Conservation (phyloP, 2,329 filamentous ascomycete genomes). For the Fusarium sp. region DNA sequence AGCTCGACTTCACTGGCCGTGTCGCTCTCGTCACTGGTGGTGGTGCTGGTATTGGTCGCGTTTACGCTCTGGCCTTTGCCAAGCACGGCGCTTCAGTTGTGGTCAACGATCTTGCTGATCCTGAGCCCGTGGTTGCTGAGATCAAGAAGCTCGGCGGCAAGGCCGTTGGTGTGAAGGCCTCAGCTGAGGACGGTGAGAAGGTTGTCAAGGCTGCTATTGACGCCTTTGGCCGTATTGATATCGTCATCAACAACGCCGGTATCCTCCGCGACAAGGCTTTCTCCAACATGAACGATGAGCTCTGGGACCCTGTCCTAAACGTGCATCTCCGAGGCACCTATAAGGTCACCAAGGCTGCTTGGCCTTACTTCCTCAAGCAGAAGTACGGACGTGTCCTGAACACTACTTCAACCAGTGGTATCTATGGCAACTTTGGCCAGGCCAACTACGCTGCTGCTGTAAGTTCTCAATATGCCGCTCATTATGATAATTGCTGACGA, state of each 20-base stretch:
- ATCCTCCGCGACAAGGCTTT: slow-evolving; percentile 99
- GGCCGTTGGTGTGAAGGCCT: slow-evolving; percentile 92
- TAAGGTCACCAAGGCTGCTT: slow-evolving; percentile 96
- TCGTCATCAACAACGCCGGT: slow-evolving; percentile 97
- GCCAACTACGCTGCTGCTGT: slow-evolving; percentile 94
- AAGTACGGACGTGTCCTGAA: slow-evolving; percentile 98
- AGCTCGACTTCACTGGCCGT: slow-evolving; percentile 83
- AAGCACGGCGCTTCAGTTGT: slow-evolving; percentile 87
- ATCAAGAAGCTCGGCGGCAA: slow-evolving; percentile 91
- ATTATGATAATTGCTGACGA: slow-evolving; percentile 29
- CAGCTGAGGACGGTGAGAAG: slow-evolving; percentile 89
- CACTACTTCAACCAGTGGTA: slow-evolving; percentile 95
- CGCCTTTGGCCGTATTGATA: slow-evolving; percentile 91
- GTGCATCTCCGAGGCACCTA: slow-evolving; percentile 96
- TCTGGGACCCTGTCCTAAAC: slow-evolving; percentile 92
- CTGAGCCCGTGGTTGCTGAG: slow-evolving; percentile 89
- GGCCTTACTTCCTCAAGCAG: slow-evolving; percentile 97
- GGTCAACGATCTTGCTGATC: slow-evolving; percentile 95
- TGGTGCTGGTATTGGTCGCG: slow-evolving; percentile 89
- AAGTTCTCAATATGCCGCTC: slow-evolving; percentile 53
- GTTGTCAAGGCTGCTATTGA: slow-evolving; percentile 96
- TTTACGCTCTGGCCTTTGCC: slow-evolving; percentile 88
- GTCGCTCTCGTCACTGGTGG: slow-evolving; percentile 90
- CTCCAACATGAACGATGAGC: slow-evolving; percentile 93
- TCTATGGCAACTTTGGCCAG: slow-evolving; percentile 99